Conservation (phyloP, 306 rosid genomes). For the Dalbergia cultrata region DNA sequence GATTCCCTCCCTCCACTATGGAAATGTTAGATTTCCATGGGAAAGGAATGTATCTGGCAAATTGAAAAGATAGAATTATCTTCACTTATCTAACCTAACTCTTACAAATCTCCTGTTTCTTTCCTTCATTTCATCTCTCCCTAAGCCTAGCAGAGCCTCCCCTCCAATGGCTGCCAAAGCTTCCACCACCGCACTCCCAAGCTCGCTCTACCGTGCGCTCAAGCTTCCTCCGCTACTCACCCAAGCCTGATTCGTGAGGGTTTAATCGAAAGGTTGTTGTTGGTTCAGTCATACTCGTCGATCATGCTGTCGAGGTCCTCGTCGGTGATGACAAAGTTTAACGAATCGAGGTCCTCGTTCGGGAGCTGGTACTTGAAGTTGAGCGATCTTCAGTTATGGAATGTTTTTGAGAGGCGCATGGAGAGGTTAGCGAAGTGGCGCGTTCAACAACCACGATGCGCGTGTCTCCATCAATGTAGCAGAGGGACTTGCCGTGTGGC, state of each 20-base stretch:
- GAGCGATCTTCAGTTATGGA: conserved; percentile 67
- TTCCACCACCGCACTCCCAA: too few species aligned
- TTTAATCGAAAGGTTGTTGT: conserved; percentile 55
- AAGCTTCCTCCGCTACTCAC: too few species aligned
- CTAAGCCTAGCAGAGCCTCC: too few species aligned
- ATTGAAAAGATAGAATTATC: too few species aligned
- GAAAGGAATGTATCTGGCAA: too few species aligned
- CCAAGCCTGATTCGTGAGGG: conserved; percentile 85
- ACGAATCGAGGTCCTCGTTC: conserved; percentile 89
- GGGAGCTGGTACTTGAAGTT: conserved; percentile 94
- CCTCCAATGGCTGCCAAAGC: too few species aligned
- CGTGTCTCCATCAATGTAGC: conserved; percentile 94
- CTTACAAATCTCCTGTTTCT: too few species aligned
- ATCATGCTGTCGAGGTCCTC: conserved; percentile 97
- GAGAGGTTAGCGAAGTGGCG: conserved; percentile 75
- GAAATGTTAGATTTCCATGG: too few species aligned
- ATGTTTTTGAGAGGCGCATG: conserved; percentile 78
- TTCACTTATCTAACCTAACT: too few species aligned
- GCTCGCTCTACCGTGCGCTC: too few species aligned
- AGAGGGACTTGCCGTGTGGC: conserved; percentile 92
- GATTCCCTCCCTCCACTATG: too few species aligned
- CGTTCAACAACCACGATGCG: conserved; percentile 87
- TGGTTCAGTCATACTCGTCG: conserved; percentile 93
- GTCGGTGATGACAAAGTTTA: conserved; percentile 86
- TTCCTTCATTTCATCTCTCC: too few species aligned